phyloP scores from a whole-genome alignment of 108 stramenopile species.

The Cylindrotheca fusiformis region DNA sequence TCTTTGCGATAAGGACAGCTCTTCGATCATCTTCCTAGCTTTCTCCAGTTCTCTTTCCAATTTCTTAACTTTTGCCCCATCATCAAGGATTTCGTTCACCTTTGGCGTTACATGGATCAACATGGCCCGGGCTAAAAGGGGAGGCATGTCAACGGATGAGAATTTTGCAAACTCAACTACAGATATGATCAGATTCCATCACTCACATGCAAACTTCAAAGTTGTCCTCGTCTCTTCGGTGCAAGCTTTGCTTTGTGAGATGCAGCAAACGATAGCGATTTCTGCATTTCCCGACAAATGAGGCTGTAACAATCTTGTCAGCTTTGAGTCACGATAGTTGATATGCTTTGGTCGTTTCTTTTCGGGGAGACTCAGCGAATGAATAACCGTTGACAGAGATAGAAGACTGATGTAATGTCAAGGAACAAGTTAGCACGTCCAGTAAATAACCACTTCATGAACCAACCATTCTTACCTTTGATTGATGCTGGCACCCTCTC shows the following conservation, averaged over 20 bases:
- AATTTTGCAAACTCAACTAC: neutral
- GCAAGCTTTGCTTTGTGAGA: constrained; percentile 80
- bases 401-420: constrained; percentile 50
- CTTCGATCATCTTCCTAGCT: constrained; percentile 45
- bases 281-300: constrained; percentile 93
- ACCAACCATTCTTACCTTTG: constrained; percentile 52
- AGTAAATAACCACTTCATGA: neutral
- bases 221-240: constrained; percentile 96
- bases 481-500: constrained; percentile 97
- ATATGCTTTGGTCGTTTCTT: constrained; percentile 48
- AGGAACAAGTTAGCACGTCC: too few relatives aligned
- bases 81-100: constrained; percentile 78
- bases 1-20: constrained; percentile 11
- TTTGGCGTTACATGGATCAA: constrained; percentile 76
- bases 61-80: constrained; percentile 73
- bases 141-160: neutral
- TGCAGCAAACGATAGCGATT: constrained; percentile 94
- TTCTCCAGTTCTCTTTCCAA: constrained; percentile 66
- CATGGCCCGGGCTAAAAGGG: constrained; percentile 65
- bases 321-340: constrained; percentile 94
- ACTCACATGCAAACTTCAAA: constrained; percentile 79
- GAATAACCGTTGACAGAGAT: constrained; percentile 80
- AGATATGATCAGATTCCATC: neutral
- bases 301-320: constrained; percentile 98
- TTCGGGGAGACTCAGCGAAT: constrained; percentile 42